Base-by-base conservation (phyloP, 192 early-diverging fungal genomes). In the Umbelopsis ramanniana region DNA sequence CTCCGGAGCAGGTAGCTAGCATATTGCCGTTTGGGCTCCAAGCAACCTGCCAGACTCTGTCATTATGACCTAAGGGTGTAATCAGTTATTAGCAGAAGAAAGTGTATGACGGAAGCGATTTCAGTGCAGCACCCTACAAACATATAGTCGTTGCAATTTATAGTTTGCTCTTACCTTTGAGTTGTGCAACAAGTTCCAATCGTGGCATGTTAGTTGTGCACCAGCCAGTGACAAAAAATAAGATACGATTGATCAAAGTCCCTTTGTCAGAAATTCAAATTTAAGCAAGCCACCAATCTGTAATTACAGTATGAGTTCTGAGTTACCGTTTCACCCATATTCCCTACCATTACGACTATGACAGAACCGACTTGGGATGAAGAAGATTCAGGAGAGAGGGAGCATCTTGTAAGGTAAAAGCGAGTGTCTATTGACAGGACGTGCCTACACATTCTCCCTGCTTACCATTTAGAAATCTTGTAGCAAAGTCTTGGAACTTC, bases 1-100 rank as follows among this genome's bases (percentile, higher is more conserved):
- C 97, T 23, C 95, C 91, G 52, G 87, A 89, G 79, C 95, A 96
- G 19, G 92, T 90, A 2, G 93, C 93, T 26, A 98, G 87, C 21
- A 88, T 81, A 1, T 82, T 84, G 9, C 89, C 89, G 5, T 87
- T 85, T 0, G 92, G 89, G 63, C 94, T 91, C 96, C 96, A 98
- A 45, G 90, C 78, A 38, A 93, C 87, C 57, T 91, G 88, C 96
- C 95, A 96, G 7, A 93, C 94, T 52, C 92, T 81, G 83, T 96
- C 93, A 24, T 88, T 80, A 74, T 97, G 96, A 47, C 91, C 91
- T 89, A 35, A 47, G n/a, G 22, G 35, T 4, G n/a, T 53, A 4
- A 14, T 38, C 11, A 67, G 24, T 9, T 15, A 57, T 53, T 15
- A 29, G 12, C 0, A 21, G 33, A 23, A 63, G 11, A 4, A 66